A percentile compares a stretch with the other conserved stretches of the same genome.
Evolutionary conservation across 2,329 filamentous ascomycete species (phyloP).

Genomic region (Beauveria rudraprayagi): DNA sequence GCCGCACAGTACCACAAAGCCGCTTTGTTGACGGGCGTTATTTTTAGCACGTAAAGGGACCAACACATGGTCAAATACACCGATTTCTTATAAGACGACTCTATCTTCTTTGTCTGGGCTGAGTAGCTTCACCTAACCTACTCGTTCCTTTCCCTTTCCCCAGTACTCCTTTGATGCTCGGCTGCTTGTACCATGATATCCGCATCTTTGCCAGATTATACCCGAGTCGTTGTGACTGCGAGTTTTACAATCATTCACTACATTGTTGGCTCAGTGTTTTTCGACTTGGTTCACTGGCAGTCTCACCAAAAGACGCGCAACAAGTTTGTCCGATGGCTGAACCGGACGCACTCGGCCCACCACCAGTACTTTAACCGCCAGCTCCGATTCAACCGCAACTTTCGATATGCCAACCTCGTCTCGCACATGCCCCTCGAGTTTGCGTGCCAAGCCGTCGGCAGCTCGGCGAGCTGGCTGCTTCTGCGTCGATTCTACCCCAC

Average conservation of each 20-base stretch:
- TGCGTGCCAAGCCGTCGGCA: slow-evolving; percentile 8
- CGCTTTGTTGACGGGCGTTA: neutral
- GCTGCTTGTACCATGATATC: neutral
- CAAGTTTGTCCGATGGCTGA: slow-evolving; percentile 8
- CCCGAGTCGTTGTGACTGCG: neutral
- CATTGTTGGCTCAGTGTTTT: slow-evolving; percentile 8
- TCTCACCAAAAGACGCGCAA: slow-evolving; percentile 9
- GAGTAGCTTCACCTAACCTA: neutral
- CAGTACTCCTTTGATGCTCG: neutral
- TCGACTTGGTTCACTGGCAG: slow-evolving; percentile 11
- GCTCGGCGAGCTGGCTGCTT: slow-evolving; percentile 5
- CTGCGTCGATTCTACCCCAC: neutral
- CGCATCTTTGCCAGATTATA: neutral
- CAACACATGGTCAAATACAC: neutral
- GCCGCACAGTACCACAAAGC: neutral
- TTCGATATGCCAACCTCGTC: slow-evolving; percentile 8
- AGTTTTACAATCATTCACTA: neutral
- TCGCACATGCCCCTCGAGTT: slow-evolving; percentile 11
- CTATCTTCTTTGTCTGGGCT: neutral
- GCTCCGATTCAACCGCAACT: slow-evolving; percentile 8
- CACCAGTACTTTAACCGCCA: slow-evolving; percentile 12
- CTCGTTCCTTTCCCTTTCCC: neutral
- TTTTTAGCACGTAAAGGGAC: neutral
- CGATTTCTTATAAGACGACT: neutral
- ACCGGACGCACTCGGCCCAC: slow-evolving; percentile 9